Conservation (phyloP, 768 basidiomycete genomes). For the Podaxis sp. region DNA sequence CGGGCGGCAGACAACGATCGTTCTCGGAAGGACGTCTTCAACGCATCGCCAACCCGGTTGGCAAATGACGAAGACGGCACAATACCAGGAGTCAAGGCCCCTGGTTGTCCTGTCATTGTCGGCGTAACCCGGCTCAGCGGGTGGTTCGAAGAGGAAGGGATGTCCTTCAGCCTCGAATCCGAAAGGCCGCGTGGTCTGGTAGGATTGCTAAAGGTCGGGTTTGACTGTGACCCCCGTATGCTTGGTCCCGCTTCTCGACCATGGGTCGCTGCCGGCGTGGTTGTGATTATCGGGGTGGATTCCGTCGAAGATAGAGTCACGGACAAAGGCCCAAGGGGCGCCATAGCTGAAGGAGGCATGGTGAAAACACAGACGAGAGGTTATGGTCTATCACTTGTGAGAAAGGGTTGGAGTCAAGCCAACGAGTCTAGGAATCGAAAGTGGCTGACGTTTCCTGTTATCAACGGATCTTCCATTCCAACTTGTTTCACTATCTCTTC, state of each 20-base stretch:
- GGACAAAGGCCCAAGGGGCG: not conserved
- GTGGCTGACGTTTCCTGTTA: not conserved
- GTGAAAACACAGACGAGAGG: not conserved
- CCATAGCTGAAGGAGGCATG: not conserved
- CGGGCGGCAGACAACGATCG: conserved; percentile 19
- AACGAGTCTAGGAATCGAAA: not conserved
- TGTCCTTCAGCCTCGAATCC: conserved; percentile 1
- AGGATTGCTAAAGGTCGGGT: not conserved
- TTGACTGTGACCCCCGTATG: conserved; percentile 5
- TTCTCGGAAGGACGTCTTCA: conserved; percentile 18
- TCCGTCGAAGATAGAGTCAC: not conserved
- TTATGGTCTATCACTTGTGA: not conserved
- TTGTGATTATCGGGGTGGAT: not conserved
- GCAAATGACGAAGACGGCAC: not conserved
- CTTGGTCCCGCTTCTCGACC: not conserved
- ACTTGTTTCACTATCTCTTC: conserved; percentile 4
- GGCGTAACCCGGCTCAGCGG: conserved; percentile 2
- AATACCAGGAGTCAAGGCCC: not conserved
- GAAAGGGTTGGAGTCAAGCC: not conserved
- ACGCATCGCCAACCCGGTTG: conserved; percentile 2
- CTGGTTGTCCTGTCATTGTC: not conserved
- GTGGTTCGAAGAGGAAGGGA: not conserved
- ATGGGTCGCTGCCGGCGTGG: not conserved
- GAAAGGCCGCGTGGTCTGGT: conserved; percentile 3
- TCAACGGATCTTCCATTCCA: not conserved